These are phyloP conservation scores for Circinella minor DNA, from an alignment of 371 early-diverging fungal genomes.

Conservation along the genomic window DNA sequence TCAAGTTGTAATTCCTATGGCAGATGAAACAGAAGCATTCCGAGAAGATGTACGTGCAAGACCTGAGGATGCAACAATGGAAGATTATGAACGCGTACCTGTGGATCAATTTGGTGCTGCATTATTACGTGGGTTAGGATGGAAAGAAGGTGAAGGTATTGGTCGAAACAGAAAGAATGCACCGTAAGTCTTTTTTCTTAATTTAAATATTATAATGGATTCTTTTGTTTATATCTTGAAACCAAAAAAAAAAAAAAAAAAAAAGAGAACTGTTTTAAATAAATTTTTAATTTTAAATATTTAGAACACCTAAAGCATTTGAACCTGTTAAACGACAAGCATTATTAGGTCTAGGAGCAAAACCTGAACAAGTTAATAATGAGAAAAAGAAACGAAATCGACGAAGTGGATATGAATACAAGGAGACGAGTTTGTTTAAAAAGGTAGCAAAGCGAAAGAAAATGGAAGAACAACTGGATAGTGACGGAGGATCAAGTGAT, in stretches of 20 bases:
- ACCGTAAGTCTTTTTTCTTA: slow-evolving; percentile 27
- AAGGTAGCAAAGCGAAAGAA: slow-evolving; percentile 39
- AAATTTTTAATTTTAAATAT: slow-evolving; percentile 11
- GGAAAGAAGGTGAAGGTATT: slow-evolving; percentile 78
- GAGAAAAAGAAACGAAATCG: slow-evolving; percentile 27
- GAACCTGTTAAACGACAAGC: slow-evolving; percentile 63
- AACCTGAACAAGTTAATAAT: slow-evolving; percentile 48
- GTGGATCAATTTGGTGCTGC: slow-evolving; percentile 92
- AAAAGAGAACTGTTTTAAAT: not conserved
- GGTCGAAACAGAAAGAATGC: slow-evolving; percentile 53
- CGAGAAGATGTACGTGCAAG: slow-evolving; percentile 52
- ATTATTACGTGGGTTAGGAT: slow-evolving; percentile 91
- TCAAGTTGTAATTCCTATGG: slow-evolving; percentile 50
- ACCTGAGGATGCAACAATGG: slow-evolving; percentile 71
- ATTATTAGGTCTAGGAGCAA: slow-evolving; percentile 79
- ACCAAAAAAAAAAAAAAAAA: not conserved
- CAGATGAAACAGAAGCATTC: slow-evolving; percentile 55
- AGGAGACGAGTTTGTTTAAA: slow-evolving; percentile 49
- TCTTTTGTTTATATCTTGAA: no score
- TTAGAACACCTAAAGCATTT: slow-evolving; percentile 32
- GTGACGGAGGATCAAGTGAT: slow-evolving; percentile 10
- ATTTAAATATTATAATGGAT: no score
- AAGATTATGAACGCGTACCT: slow-evolving; percentile 85
- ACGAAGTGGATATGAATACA: slow-evolving; percentile 41
- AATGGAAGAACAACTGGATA: slow-evolving; percentile 28